Evolutionary conservation across 257 asterid genomes (phyloP).

Genomic region (Lithospermum erythrorhizon): DNA sequence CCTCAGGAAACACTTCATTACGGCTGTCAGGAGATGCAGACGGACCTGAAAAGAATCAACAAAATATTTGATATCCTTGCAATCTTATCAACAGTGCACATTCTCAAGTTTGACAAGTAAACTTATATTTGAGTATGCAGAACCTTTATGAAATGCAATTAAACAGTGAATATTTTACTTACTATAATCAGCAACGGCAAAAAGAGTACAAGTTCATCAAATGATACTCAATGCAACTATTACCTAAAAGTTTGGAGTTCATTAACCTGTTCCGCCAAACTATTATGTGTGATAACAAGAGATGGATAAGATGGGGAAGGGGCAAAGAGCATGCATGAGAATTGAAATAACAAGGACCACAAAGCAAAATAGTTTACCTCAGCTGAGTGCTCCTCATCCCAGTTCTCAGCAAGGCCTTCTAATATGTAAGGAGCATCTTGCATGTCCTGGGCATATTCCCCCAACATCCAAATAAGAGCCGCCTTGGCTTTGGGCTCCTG

Average conservation of each 20-base stretch:
- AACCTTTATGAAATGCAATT: too few relatives aligned
- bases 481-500: slow-evolving; percentile 98
- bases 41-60: slow-evolving; percentile 52
- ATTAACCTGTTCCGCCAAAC: too few relatives aligned
- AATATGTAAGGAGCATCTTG: slow-evolving; percentile 90
- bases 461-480: slow-evolving; percentile 98
- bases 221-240: too few relatives aligned
- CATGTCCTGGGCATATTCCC: slow-evolving; percentile 99
- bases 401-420: slow-evolving; percentile 78
- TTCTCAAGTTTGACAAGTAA: too few relatives aligned
- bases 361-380: slow-evolving; percentile 42
- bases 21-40: slow-evolving; percentile 87
- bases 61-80: background rate
- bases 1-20: slow-evolving; percentile 84
- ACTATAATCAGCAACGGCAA: too few relatives aligned
- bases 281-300: too few relatives aligned
- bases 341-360: background rate
- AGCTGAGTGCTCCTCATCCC: slow-evolving; percentile 94
- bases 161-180: too few relatives aligned
- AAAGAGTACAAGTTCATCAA: too few relatives aligned
- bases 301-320: background rate
- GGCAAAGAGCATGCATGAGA: background rate
- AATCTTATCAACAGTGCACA: background rate
- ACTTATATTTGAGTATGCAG: too few relatives aligned
- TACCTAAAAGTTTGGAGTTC: too few relatives aligned